phyloP scores from a whole-genome alignment of 2,329 filamentous ascomycete genomes.

The Colletotrichum godetiae region DNA sequence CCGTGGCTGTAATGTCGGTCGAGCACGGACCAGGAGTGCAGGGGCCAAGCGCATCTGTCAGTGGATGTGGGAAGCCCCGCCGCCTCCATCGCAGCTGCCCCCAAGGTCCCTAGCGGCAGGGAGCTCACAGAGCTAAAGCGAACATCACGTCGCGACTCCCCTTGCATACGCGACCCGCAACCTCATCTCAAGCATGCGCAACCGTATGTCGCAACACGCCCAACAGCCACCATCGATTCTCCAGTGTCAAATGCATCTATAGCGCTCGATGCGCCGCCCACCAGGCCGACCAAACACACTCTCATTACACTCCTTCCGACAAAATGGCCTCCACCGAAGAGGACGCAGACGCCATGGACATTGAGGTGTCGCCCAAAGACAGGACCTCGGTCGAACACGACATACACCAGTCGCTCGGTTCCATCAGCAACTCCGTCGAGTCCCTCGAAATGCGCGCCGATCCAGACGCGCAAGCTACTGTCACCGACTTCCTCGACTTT shows the following conservation, averaged over 20 bases:
- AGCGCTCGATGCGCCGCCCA: not conserved
- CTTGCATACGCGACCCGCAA: constrained; percentile 27
- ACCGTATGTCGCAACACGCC: not conserved
- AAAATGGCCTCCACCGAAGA: constrained; percentile 38
- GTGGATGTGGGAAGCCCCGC: constrained; percentile 24
- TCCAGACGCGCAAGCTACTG: constrained; percentile 76
- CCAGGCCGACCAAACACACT: not conserved
- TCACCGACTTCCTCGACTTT: constrained; percentile 77
- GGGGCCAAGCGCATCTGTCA: constrained; percentile 8
- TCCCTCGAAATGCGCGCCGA: constrained; percentile 66
- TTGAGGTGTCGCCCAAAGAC: constrained; percentile 50
- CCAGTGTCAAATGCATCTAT: constrained; percentile 12
- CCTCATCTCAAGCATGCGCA: constrained; percentile 29
- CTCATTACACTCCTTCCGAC: not conserved
- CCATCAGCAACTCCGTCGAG: constrained; percentile 52
- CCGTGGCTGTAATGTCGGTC: too few relatives aligned
- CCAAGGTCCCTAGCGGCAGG: constrained; percentile 15
- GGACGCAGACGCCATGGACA: constrained; percentile 41
- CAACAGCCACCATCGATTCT: not conserved
- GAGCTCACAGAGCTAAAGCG: constrained; percentile 32
- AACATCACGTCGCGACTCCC: constrained; percentile 23
- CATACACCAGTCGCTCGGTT: constrained; percentile 40
- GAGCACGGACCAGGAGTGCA: not conserved
- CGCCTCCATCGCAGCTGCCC: not conserved
- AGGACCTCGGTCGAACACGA: constrained; percentile 43